Evolutionary conservation across 2,329 filamentous ascomycete genomes (phyloP).

Genomic region (Fusarium luffae): DNA sequence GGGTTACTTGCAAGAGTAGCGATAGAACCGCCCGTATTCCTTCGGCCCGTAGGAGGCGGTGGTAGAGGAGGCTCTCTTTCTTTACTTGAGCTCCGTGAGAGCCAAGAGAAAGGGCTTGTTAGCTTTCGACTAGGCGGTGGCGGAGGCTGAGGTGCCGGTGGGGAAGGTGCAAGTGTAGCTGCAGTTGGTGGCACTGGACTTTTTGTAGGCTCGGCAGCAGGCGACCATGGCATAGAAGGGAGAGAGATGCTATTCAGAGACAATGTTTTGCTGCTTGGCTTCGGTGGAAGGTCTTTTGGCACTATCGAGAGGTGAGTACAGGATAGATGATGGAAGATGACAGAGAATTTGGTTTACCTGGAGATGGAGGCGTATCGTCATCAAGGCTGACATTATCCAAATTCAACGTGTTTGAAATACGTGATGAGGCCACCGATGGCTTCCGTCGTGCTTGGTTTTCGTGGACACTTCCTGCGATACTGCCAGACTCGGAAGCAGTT

Average conservation of each 20-base stretch:
- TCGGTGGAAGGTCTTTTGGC: conserved; percentile 49
- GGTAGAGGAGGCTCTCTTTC: conserved; percentile 65
- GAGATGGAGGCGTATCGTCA: conserved; percentile 54
- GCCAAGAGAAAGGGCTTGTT: conserved; percentile 88
- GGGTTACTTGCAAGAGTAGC: conserved; percentile 83
- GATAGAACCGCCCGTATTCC: conserved; percentile 84
- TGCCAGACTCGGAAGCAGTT: conserved; percentile 30
- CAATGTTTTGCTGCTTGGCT: conserved; percentile 64
- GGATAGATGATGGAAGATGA: not conserved
- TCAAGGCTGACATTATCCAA: conserved; percentile 75
- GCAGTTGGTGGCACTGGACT: conserved; percentile 52
- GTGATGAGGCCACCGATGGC: conserved; percentile 55
- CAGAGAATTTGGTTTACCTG: conserved; percentile 44
- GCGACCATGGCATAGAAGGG: conserved; percentile 78
- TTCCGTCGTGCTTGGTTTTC: conserved; percentile 45
- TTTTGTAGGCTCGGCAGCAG: conserved; percentile 64
- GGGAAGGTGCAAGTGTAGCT: conserved; percentile 47
- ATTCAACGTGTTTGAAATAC: conserved; percentile 59
- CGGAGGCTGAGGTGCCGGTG: conserved; percentile 47
- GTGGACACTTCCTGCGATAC: conserved; percentile 24
- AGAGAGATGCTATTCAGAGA: conserved; percentile 77
- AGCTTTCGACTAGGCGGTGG: conserved; percentile 72
- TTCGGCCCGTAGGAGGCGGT: conserved; percentile 63
- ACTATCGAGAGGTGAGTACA: conserved; percentile 43
- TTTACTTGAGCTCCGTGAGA: conserved; percentile 75